Evolutionary conservation across 345 rosid species (phyloP).

Genomic region (Brassica nigra): DNA sequence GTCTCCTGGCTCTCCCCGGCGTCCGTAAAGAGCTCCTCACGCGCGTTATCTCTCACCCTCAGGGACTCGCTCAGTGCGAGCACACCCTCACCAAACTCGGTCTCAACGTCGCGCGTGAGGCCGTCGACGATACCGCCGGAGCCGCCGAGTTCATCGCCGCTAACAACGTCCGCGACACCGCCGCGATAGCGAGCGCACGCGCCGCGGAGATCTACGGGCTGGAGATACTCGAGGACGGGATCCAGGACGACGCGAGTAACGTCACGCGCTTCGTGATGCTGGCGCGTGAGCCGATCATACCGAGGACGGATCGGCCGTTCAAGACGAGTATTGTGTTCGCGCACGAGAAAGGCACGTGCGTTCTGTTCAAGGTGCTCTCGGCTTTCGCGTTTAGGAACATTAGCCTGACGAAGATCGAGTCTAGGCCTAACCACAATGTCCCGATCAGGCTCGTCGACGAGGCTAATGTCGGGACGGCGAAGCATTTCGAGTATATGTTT

Average conservation of each 20-base stretch:
- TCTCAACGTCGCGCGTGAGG: constrained; percentile 80
- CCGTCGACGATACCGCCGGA: constrained; percentile 90
- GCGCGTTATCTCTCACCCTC: constrained; percentile 95
- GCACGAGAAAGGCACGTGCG: constrained; percentile 88
- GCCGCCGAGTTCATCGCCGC: constrained; percentile 87
- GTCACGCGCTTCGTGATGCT: constrained; percentile 93
- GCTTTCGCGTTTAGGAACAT: constrained; percentile 95
- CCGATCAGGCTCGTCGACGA: constrained; percentile 90
- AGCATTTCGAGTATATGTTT: constrained; percentile 95
- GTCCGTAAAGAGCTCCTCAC: constrained; percentile 70
- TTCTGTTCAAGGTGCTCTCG: constrained; percentile 83
- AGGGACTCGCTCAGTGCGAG: constrained; percentile 93
- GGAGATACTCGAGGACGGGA: constrained; percentile 75
- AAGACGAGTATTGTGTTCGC: constrained; percentile 98
- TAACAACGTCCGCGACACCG: constrained; percentile 73
- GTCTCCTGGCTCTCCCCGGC: constrained; percentile 89
- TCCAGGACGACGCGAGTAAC: constrained; percentile 88
- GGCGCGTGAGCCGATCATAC: constrained; percentile 96
- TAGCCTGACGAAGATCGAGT: constrained; percentile 89
- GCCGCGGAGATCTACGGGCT: constrained; percentile 91
- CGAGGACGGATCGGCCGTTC: constrained; percentile 91
- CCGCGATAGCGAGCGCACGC: constrained; percentile 90
- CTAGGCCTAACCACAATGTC: constrained; percentile 80
- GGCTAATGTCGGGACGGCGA: constrained; percentile 83
- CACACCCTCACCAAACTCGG: constrained; percentile 77